These are phyloP conservation scores for Graphiopsis chlorocephala DNA, from an alignment of 2,329 filamentous ascomycete genomes.

Conservation along the genomic window DNA sequence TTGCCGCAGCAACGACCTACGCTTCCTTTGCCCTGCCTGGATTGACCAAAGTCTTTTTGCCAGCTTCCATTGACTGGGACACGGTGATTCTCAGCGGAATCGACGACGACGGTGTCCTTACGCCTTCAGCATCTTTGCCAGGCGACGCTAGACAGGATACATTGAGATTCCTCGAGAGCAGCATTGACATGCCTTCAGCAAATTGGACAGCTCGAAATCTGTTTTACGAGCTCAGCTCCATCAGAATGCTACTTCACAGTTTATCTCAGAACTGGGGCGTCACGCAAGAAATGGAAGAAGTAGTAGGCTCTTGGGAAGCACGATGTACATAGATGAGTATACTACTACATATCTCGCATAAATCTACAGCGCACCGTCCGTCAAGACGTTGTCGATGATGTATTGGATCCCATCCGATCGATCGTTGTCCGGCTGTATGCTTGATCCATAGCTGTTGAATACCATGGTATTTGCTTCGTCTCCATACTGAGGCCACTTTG, in stretches of 20 bases:
- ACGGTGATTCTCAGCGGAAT: background rate
- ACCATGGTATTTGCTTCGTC: background rate
- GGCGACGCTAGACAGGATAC: background rate
- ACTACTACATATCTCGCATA: background rate
- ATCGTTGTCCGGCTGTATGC: background rate
- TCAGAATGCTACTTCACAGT: background rate
- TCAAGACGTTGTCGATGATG: background rate
- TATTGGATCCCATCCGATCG: background rate
- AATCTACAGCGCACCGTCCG: background rate
- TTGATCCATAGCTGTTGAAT: background rate
- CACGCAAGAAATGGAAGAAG: constrained; percentile 3
- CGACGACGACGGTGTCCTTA: background rate
- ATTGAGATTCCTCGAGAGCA: background rate
- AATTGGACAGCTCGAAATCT: background rate
- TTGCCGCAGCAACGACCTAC: background rate
- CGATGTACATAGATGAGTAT: background rate
- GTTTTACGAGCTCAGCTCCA: background rate
- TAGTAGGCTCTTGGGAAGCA: background rate
- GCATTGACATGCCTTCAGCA: background rate
- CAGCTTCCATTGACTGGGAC: background rate
- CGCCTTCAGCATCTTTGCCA: background rate
- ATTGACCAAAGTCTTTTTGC: background rate
- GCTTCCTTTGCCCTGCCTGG: background rate
- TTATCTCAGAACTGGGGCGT: constrained; percentile 1
- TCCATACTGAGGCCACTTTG: background rate